Percentiles rank a stretch among this genome's conserved stretches.
Conservation (phyloP, 2,329 filamentous ascomycete genomes). For the Botrytis medusae region DNA sequence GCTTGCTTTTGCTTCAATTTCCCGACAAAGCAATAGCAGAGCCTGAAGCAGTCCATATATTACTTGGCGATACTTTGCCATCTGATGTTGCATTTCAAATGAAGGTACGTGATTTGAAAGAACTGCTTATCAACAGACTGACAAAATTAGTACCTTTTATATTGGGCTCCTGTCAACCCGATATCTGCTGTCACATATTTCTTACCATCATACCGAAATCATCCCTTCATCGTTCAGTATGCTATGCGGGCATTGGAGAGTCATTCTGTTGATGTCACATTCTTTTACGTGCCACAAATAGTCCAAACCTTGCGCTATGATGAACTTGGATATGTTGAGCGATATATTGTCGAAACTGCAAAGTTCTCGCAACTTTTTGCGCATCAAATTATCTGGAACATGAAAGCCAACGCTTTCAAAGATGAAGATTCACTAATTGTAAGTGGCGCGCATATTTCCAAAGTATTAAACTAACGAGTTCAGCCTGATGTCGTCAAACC, state of each 20-base stretch:
- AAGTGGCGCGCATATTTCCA: conserved; percentile 41
- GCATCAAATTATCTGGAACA: conserved; percentile 99
- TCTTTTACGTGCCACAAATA: conserved; percentile 98
- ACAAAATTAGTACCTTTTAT: conserved; percentile 71
- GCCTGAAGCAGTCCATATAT: conserved; percentile 77
- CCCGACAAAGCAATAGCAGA: conserved; percentile 80
- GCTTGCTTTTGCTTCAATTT: conserved; percentile 76
- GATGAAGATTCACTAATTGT: conserved; percentile 88
- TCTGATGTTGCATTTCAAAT: conserved; percentile 80
- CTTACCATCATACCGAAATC: conserved; percentile 83
- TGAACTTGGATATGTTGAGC: conserved; percentile 86
- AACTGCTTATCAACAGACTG: conserved; percentile 30
- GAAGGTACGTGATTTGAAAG: conserved; percentile 58
- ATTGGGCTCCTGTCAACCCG: conserved; percentile 90
- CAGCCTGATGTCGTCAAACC: conserved; percentile 90
- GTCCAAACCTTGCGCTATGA: conserved; percentile 95
- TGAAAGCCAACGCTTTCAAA: conserved; percentile 98
- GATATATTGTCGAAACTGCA: conserved; percentile 95
- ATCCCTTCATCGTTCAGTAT: conserved; percentile 93
- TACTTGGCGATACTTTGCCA: conserved; percentile 76
- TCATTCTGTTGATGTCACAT: conserved; percentile 93
- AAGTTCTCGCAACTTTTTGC: conserved; percentile 98
- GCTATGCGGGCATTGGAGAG: conserved; percentile 93
- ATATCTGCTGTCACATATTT: conserved; percentile 93
- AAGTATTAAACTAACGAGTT: conserved; percentile 25